A percentile compares a stretch with the other conserved stretches of the same genome.
phyloP scores from a whole-genome alignment of 148 eudicot species.

The Arctostaphylos glauca region DNA sequence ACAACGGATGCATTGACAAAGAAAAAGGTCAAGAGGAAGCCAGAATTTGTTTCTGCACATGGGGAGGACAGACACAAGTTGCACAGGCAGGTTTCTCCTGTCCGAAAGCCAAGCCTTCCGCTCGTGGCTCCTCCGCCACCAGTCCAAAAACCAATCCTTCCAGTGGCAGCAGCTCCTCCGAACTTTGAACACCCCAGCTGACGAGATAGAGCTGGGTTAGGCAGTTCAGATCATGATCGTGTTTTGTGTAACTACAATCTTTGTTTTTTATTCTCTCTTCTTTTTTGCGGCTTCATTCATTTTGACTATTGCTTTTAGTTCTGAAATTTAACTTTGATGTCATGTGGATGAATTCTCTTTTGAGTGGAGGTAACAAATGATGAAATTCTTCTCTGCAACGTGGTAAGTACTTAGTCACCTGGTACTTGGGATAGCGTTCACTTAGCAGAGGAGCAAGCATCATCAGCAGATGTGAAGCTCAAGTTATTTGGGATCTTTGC shows the following conservation, averaged over 20 bases:
- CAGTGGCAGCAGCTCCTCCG: not conserved
- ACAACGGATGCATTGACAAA: slow-evolving; percentile 37
- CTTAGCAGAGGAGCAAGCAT: too few relatives aligned
- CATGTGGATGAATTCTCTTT: slow-evolving; percentile 5
- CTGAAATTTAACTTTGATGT: not conserved
- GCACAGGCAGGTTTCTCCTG: slow-evolving; percentile 34
- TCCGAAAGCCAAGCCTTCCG: slow-evolving; percentile 32
- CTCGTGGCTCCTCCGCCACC: slow-evolving; percentile 22
- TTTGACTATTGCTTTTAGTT: slow-evolving; percentile 1
- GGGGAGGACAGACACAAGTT: slow-evolving; percentile 49
- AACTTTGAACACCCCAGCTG: slow-evolving; percentile 42
- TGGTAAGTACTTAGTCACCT: not conserved
- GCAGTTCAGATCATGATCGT: not conserved
- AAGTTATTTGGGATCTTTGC: too few relatives aligned
- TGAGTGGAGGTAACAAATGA: slow-evolving; percentile 1
- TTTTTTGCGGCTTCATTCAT: slow-evolving; percentile 18
- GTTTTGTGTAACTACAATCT: slow-evolving; percentile 22
- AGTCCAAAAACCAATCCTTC: not conserved
- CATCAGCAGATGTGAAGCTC: too few relatives aligned
- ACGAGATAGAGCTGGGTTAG: slow-evolving; percentile 15
- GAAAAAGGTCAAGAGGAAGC: slow-evolving; percentile 75
- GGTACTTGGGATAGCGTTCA: not conserved
- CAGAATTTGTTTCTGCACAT: slow-evolving; percentile 38
- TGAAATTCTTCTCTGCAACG: not conserved
- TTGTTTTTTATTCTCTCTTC: not conserved